These are phyloP conservation scores for Boletellus emodensis DNA, from an alignment of 768 basidiomycete genomes.

Conservation along the genomic window DNA sequence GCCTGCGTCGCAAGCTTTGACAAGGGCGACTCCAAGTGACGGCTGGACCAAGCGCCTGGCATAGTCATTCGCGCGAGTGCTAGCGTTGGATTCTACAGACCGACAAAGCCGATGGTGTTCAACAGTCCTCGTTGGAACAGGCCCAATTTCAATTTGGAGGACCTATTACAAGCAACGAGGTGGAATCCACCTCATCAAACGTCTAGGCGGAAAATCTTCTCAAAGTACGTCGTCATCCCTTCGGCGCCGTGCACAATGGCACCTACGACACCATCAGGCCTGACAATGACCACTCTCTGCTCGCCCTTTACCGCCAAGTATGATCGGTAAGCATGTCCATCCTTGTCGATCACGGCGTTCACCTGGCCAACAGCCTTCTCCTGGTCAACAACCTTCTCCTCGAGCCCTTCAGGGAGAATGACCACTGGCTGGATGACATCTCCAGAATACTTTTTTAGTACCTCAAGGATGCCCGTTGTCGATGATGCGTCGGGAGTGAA, in stretches of 20 bases:
- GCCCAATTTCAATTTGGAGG: too few species aligned
- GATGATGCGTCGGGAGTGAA: conserved; percentile 14
- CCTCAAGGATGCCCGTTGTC: conserved; percentile 4
- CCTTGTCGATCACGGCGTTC: conserved; percentile 34
- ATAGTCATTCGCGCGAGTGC: too few species aligned
- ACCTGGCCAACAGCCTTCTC: conserved; percentile 13
- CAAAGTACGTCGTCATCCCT: conserved; percentile 18
- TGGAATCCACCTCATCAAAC: too few species aligned
- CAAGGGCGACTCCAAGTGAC: too few species aligned
- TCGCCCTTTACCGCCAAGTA: conserved; percentile 34
- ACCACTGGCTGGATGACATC: conserved; percentile 7
- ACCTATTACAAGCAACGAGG: too few species aligned
- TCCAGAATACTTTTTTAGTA: conserved; percentile 3
- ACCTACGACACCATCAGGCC: conserved; percentile 46
- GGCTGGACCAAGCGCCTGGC: too few species aligned
- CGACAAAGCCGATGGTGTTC: too few species aligned
- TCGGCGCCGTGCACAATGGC: conserved; percentile 18
- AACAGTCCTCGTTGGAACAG: too few species aligned
- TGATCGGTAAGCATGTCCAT: conserved; percentile 36
- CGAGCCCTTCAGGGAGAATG: conserved; percentile 10
- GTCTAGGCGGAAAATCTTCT: conserved; percentile 6
- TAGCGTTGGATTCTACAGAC: too few species aligned
- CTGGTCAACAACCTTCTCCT: neutral
- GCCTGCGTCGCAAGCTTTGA: too few species aligned
- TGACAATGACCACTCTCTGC: conserved; percentile 32